phyloP scores from a whole-genome alignment of 805 yeast genomes.

The Lipomyces japonicus region DNA sequence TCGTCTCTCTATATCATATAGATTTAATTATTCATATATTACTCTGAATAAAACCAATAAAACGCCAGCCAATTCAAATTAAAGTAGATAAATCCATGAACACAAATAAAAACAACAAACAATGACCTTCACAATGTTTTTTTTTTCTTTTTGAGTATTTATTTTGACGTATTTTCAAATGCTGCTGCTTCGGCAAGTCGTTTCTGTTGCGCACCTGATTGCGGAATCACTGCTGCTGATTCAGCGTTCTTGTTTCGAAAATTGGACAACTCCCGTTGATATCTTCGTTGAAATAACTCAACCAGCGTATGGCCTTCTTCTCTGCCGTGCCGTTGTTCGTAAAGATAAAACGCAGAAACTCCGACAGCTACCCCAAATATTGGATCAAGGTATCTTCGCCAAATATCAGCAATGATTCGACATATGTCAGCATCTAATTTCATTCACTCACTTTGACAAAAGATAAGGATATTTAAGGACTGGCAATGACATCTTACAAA shows the following conservation, averaged over 20 bases:
- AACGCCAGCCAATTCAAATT: too few species aligned
- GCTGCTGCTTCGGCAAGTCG: conserved; percentile 23
- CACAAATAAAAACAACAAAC: too few species aligned
- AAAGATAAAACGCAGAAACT: conserved; percentile 23
- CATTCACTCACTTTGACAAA: conserved; percentile 27
- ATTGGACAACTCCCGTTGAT: conserved; percentile 9
- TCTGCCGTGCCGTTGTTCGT: conserved; percentile 28
- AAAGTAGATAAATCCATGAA: too few species aligned
- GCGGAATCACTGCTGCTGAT: conserved; percentile 1
- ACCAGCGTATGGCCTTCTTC: conserved; percentile 25
- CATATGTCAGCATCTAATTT: too few species aligned
- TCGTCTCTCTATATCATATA: too few species aligned
- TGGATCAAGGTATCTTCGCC: conserved; percentile 24
- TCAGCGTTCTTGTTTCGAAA: conserved; percentile 2
- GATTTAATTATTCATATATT: too few species aligned
- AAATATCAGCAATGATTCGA: too few species aligned
- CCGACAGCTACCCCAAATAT: conserved; percentile 30
- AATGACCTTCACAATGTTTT: too few species aligned
- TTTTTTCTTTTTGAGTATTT: too few species aligned
- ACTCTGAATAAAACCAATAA: too few species aligned
- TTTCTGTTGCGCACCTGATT: conserved; percentile 3
- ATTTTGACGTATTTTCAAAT: conserved; percentile 23
- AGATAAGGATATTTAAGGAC: conserved; percentile 26
- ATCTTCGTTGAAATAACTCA: conserved; percentile 19
- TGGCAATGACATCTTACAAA: too few species aligned